phyloP scores from a whole-genome alignment of 2,329 filamentous ascomycete species.

The Xylaria sp. region DNA sequence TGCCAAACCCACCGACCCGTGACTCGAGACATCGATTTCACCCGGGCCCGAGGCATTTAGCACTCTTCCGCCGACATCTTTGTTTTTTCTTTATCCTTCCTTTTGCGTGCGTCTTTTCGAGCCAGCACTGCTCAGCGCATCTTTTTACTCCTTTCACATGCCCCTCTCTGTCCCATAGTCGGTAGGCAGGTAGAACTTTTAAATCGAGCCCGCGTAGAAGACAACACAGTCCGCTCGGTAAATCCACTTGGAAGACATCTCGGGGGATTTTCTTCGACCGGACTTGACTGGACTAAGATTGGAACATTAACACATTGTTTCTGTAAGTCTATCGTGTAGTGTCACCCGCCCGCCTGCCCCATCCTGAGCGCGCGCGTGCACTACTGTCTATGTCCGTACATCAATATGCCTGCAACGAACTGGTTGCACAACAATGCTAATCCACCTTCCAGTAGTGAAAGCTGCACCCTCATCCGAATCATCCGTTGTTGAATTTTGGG shows the following conservation, averaged over 20 bases:
- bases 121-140: conserved; percentile 26
- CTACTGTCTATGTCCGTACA: conserved; percentile 1
- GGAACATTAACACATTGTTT: conserved; percentile 21
- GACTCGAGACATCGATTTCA: conserved; percentile 30
- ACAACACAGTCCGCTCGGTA: conserved; percentile 26
- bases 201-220: conserved; percentile 30
- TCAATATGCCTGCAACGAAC: background rate
- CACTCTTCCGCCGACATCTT: conserved; percentile 22
- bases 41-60: conserved; percentile 27
- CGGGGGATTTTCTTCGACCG: conserved; percentile 19
- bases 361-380: conserved; percentile 15
- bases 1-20: conserved; percentile 36
- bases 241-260: conserved; percentile 24
- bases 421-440: conserved; percentile 32
- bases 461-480: background rate
- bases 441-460: conserved; percentile 8
- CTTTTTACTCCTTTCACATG: conserved; percentile 21
- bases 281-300: background rate
- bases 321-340: conserved; percentile 22
- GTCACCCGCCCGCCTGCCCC: background rate
- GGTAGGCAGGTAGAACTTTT: conserved; percentile 20
- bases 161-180: conserved; percentile 22
- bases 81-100: conserved; percentile 12
- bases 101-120: conserved; percentile 22
- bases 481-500: background rate